Conservation (phyloP, 1,284 basidiomycete species). For the Coriolopsis trogii region DNA sequence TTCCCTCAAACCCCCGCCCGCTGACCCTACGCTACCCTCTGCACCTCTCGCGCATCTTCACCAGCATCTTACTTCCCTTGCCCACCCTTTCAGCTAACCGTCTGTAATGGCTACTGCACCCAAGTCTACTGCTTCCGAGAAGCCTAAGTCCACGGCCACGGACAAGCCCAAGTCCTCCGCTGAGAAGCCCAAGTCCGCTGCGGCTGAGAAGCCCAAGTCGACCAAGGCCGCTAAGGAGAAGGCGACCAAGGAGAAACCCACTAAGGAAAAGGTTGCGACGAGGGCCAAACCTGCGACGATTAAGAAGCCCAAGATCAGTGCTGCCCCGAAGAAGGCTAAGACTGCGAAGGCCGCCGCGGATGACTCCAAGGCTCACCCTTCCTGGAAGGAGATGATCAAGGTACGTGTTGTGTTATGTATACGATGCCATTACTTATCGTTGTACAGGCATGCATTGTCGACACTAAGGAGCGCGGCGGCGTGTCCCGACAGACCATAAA, state of each 20-base stretch:
- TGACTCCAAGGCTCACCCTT: conserved; percentile 50
- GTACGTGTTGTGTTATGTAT: conserved; percentile 39
- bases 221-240: conserved; percentile 16
- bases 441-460: conserved; percentile 77
- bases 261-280: conserved; percentile 29
- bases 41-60: conserved; percentile 3
- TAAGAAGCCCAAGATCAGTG: conserved; percentile 38
- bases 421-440: conserved; percentile 4
- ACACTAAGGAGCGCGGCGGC: conserved; percentile 74
- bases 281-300: conserved; percentile 43
- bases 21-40: conserved; percentile 13
- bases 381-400: conserved; percentile 82
- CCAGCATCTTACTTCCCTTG: not conserved
- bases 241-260: conserved; percentile 16
- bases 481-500: conserved; percentile 92
- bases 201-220: conserved; percentile 19
- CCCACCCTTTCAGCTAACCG: not conserved
- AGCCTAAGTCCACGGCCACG: conserved; percentile 25
- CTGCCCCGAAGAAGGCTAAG: conserved; percentile 31
- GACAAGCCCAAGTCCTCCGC: conserved; percentile 20
- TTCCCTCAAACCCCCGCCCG: conserved; percentile 24
- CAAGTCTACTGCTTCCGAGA: conserved; percentile 24
- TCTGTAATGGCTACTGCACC: conserved; percentile 25
- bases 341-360: conserved; percentile 39
- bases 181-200: conserved; percentile 21